Conservation (phyloP, 495 filamentous ascomycete species). For the Beverwykella pulmonaria region DNA sequence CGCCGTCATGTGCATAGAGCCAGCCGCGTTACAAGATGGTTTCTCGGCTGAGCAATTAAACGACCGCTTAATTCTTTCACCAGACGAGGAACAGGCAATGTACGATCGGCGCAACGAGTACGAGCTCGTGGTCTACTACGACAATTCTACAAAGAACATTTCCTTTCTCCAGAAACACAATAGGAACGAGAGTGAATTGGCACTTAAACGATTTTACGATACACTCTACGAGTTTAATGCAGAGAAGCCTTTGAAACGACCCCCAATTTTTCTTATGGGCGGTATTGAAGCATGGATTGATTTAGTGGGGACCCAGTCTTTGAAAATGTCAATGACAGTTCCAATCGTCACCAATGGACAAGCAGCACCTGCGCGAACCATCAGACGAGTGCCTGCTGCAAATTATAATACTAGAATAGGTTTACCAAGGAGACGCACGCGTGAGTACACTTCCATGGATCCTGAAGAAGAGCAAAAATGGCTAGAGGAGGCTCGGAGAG, state of each 20-base stretch:
- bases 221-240: constrained; percentile 82
- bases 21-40: constrained; percentile 70
- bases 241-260: constrained; percentile 69
- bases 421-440: constrained; percentile 58
- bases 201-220: constrained; percentile 70
- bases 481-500: constrained; percentile 59
- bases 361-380: constrained; percentile 52
- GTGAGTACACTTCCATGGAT: constrained; percentile 62
- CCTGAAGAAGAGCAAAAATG: constrained; percentile 63
- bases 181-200: constrained; percentile 55
- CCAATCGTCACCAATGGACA: constrained; percentile 54
- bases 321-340: constrained; percentile 61
- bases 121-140: constrained; percentile 89
- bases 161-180: constrained; percentile 53
- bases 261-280: constrained; percentile 76
- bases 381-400: constrained; percentile 57
- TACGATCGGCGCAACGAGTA: constrained; percentile 78
- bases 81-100: constrained; percentile 69
- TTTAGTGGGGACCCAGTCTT: constrained; percentile 69
- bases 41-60: constrained; percentile 85
- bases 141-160: constrained; percentile 65
- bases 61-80: constrained; percentile 79
- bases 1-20: constrained; percentile 87
- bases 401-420: constrained; percentile 57
- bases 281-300: constrained; percentile 86